A percentile compares a stretch with the other conserved stretches of the same genome.
phyloP scores from a whole-genome alignment of 2,329 filamentous ascomycete genomes.

The Paecilomyces formosus region DNA sequence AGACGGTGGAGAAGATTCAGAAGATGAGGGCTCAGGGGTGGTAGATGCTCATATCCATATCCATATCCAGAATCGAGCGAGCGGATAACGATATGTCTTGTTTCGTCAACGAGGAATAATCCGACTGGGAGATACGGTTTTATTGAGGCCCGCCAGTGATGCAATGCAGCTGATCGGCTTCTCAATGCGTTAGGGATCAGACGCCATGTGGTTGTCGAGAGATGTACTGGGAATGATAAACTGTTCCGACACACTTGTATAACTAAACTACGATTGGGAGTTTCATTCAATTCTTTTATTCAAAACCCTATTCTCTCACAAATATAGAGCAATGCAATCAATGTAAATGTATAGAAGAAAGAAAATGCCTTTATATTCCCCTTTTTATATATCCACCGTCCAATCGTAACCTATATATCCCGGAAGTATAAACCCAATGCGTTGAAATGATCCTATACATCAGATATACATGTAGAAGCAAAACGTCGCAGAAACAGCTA shows the following conservation, averaged over 20 bases:
- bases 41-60: slow-evolving; percentile 22
- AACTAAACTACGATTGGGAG: slow-evolving; percentile 2
- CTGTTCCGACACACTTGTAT: slow-evolving; percentile 4
- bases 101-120: background rate
- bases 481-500: background rate
- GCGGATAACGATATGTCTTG: background rate
- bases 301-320: background rate
- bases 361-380: background rate
- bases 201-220: background rate
- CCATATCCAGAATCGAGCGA: too few relatives aligned
- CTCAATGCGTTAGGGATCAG: background rate
- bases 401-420: background rate
- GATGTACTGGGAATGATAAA: background rate
- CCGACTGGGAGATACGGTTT: background rate
- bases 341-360: background rate
- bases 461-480: background rate
- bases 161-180: background rate
- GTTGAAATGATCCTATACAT: background rate
- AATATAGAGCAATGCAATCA: background rate
- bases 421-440: background rate
- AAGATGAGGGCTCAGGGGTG: slow-evolving; percentile 40
- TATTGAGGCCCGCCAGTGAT: background rate
- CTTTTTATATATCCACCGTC: background rate
- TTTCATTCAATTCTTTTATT: background rate
- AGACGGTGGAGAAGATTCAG: slow-evolving; percentile 34